Evolutionary conservation across 352 stramenopile genomes (phyloP).

Genomic region (Globisporangium radiosum): DNA sequence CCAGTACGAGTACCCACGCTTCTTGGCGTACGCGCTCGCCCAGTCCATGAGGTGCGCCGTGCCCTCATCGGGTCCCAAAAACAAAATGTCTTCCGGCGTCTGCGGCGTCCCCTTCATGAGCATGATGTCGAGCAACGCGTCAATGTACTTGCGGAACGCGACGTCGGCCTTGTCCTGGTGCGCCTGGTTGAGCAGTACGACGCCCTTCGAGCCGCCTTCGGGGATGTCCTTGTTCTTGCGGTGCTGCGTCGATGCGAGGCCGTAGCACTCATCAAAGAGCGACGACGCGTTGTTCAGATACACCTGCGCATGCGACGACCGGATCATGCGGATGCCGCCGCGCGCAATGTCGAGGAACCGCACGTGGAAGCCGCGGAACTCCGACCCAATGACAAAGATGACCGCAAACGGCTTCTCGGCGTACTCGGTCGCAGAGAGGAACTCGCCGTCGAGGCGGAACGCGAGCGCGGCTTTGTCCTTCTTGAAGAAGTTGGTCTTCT

Average conservation of each 20-base stretch:
- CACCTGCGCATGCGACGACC: slow-evolving; percentile 77
- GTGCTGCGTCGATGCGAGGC: slow-evolving; percentile 95
- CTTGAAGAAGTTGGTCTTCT: slow-evolving; percentile 83
- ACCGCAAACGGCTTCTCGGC: slow-evolving; percentile 90
- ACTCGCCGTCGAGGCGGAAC: slow-evolving; percentile 71
- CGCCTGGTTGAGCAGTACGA: slow-evolving; percentile 92
- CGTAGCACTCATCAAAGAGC: slow-evolving; percentile 97
- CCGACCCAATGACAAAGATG: slow-evolving; percentile 92
- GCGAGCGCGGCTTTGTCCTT: slow-evolving; percentile 71
- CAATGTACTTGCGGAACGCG: slow-evolving; percentile 94
- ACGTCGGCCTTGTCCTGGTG: slow-evolving; percentile 84
- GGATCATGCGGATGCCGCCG: slow-evolving; percentile 92
- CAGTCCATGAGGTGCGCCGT: slow-evolving; percentile 96
- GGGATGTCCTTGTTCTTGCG: slow-evolving; percentile 99
- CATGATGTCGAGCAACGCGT: slow-evolving; percentile 95
- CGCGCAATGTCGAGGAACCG: slow-evolving; percentile 96
- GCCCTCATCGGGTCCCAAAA: slow-evolving; percentile 97
- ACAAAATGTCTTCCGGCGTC: slow-evolving; percentile 93
- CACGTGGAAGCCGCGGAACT: slow-evolving; percentile 98
- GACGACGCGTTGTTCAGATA: slow-evolving; percentile 88
- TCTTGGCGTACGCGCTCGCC: slow-evolving; percentile 90
- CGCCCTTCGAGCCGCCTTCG: slow-evolving; percentile 96
- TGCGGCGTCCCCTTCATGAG: slow-evolving; percentile 92
- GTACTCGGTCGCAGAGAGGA: slow-evolving; percentile 67
- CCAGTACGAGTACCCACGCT: slow-evolving; percentile 92